Conservation (phyloP, 177 flowering plant species). For the Vitis hybrid region DNA sequence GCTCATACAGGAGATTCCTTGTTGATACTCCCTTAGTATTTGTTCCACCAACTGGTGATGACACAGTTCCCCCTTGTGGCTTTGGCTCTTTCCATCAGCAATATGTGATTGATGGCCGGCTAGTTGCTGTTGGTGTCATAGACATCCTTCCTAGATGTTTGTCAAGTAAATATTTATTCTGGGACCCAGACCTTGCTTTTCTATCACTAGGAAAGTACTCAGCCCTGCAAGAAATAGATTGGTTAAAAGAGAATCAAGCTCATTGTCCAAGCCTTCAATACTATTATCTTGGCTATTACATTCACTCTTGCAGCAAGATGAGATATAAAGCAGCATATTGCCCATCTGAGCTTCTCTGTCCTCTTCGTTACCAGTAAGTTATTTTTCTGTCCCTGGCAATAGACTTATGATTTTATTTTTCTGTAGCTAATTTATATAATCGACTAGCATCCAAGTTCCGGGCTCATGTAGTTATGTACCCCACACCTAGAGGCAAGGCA, state of each 20-base stretch:
- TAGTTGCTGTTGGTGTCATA: slow-evolving; percentile 95
- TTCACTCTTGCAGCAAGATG: slow-evolving; percentile 93
- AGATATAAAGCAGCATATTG: slow-evolving; percentile 93
- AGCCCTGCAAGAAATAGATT: slow-evolving; percentile 81
- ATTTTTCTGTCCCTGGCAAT: neutral
- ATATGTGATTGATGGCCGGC: slow-evolving; percentile 79
- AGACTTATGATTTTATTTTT: neutral
- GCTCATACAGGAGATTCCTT: slow-evolving; percentile 72
- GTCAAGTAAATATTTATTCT: slow-evolving; percentile 92
- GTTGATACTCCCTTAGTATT: slow-evolving; percentile 79
- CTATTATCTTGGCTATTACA: slow-evolving; percentile 95
- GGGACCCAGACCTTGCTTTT: slow-evolving; percentile 93
- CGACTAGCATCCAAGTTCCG: no score
- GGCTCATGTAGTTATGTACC: no score
- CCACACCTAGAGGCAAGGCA: no score
- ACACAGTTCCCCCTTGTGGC: slow-evolving; percentile 77
- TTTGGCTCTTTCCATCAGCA: slow-evolving; percentile 98
- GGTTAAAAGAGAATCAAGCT: slow-evolving; percentile 73
- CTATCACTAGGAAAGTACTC: slow-evolving; percentile 89
- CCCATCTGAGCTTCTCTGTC: slow-evolving; percentile 97
- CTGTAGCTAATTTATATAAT: no score
- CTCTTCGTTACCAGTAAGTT: slow-evolving; percentile 86
- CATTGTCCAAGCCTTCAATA: slow-evolving; percentile 77
- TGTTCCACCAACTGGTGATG: slow-evolving; percentile 66
- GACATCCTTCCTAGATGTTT: slow-evolving; percentile 93